Percentiles rank a stretch among this genome's conserved stretches.
Conservation (phyloP, 345 rosid genomes). For the Trapa incisa region DNA sequence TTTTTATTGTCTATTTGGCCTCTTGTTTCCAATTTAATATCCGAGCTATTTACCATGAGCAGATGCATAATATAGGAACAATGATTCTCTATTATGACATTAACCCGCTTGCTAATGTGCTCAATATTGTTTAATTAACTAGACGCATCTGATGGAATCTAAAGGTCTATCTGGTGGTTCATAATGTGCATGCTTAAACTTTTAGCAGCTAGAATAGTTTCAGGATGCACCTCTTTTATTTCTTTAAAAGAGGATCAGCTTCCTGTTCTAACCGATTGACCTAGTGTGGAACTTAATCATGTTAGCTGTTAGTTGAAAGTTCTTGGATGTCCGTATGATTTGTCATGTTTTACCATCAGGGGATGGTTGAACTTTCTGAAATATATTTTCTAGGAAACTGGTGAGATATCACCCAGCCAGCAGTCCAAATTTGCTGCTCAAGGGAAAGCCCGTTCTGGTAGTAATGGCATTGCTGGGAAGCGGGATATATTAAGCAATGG, state of each 20-base stretch:
- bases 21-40: neutral
- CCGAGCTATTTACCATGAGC: neutral
- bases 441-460: conserved; percentile 36
- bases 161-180: neutral
- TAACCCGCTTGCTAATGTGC: neutral
- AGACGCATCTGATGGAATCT: neutral
- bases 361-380: neutral
- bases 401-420: conserved; percentile 50
- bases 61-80: neutral
- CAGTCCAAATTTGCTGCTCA: conserved; percentile 35
- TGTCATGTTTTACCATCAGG: neutral
- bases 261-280: neutral
- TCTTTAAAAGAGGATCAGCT: neutral
- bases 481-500: conserved; percentile 43
- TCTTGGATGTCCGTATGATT: neutral
- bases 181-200: neutral
- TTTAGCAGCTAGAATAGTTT: conserved; percentile 5
- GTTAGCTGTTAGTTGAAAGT: neutral
- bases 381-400: conserved; percentile 37
- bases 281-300: neutral
- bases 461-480: conserved; percentile 46
- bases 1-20: neutral
- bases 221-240: neutral
- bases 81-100: neutral
- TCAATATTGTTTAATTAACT: neutral